phyloP scores from a whole-genome alignment of 2,329 filamentous ascomycete genomes.

The Ascochyta koolunga region DNA sequence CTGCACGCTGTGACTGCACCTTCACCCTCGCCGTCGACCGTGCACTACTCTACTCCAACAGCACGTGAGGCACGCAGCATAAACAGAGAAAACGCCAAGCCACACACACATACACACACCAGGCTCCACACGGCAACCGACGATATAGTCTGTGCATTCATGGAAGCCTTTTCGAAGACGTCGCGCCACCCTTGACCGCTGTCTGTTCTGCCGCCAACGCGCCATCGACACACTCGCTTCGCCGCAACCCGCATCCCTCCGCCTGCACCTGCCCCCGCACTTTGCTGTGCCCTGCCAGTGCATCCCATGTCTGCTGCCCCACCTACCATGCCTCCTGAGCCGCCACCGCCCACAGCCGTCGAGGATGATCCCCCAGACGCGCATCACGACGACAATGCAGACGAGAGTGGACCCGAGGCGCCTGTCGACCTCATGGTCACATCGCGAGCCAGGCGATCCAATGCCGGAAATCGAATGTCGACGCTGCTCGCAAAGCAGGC shows the following conservation, averaged over 20 bases:
- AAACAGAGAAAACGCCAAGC: constrained; percentile 1
- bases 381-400: constrained; percentile 20
- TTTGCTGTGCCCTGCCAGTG: not conserved
- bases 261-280: constrained; percentile 35
- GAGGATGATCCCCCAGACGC: constrained; percentile 19
- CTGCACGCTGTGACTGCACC: constrained; percentile 2
- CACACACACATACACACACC: no score
- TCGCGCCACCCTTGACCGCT: constrained; percentile 29
- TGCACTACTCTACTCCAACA: constrained; percentile 1
- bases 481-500: constrained; percentile 45
- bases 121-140: not conserved
- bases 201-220: constrained; percentile 13
- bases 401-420: constrained; percentile 38
- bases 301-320: not conserved
- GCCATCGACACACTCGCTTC: constrained; percentile 22
- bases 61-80: constrained; percentile 22
- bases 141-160: constrained; percentile 26
- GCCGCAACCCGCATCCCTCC: constrained; percentile 27
- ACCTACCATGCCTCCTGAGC: constrained; percentile 21
- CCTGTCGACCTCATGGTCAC: constrained; percentile 48
- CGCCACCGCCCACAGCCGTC: constrained; percentile 20
- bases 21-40: not conserved
- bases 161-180: constrained; percentile 38
- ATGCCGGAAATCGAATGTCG: constrained; percentile 51
- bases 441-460: constrained; percentile 45